Conservation (phyloP, 768 basidiomycete genomes). For the Gloeostereum incarnatum region DNA sequence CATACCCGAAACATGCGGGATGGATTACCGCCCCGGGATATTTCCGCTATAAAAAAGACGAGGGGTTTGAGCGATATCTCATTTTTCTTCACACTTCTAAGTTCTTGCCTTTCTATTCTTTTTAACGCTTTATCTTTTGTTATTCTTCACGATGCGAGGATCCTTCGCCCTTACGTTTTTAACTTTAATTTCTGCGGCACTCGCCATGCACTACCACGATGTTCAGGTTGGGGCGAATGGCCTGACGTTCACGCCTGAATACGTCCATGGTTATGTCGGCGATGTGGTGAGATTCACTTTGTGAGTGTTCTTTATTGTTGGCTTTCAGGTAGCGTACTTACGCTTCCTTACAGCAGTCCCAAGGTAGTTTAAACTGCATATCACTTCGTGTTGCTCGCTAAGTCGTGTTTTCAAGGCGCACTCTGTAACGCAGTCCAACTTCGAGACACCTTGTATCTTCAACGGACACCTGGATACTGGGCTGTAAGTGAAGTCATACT, state of each 20-base stretch:
- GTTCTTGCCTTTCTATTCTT: too few relatives aligned
- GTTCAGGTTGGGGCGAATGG: conserved; percentile 27
- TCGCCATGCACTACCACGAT: conserved; percentile 16
- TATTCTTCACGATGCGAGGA: too few relatives aligned
- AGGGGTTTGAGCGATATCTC: too few relatives aligned
- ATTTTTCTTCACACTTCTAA: too few relatives aligned
- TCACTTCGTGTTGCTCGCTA: too few relatives aligned
- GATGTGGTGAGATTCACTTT: conserved; percentile 41
- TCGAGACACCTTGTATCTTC: conserved; percentile 26
- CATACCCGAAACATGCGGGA: too few relatives aligned
- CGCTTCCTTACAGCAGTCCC: conserved; percentile 22
- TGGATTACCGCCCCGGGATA: too few relatives aligned
- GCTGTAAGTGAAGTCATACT: conserved; percentile 22
- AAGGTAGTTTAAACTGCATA: too few relatives aligned
- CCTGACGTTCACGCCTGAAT: conserved; percentile 22
- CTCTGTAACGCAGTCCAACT: conserved; percentile 35
- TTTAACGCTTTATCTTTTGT: too few relatives aligned
- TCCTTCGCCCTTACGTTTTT: too few relatives aligned
- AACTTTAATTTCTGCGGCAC: conserved; percentile 17
- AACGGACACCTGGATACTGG: conserved; percentile 21
- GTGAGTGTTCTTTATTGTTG: conserved; percentile 23
- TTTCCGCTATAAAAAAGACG: too few relatives aligned
- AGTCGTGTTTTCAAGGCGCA: too few relatives aligned
- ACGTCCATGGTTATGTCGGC: conserved; percentile 29
- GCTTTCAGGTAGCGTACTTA: neutral